A percentile compares a stretch with the other conserved stretches of the same genome.
These are phyloP conservation scores for Suhomyces prunicola DNA, from an alignment of 805 yeast genomes.

Conservation along the genomic window DNA sequence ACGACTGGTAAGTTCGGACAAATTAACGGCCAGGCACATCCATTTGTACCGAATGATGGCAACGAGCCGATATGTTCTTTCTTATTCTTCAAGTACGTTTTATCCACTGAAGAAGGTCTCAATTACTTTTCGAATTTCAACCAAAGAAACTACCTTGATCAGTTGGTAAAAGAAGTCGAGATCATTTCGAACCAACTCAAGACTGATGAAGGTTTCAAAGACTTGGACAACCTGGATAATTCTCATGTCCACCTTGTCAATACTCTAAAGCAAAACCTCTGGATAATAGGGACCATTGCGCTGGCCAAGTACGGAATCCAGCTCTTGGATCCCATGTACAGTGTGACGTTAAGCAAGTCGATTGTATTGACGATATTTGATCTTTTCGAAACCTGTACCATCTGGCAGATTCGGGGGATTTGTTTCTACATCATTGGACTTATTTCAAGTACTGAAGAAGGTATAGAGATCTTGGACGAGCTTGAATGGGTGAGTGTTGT, in stretches of 20 bases:
- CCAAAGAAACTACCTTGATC: constrained; percentile 45
- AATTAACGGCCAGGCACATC: not conserved
- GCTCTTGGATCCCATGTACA: constrained; percentile 32
- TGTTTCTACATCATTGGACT: constrained; percentile 78
- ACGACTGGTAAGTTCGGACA: not conserved
- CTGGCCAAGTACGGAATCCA: constrained; percentile 67
- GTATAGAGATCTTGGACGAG: constrained; percentile 82
- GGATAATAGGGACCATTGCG: constrained; percentile 87
- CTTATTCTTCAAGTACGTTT: constrained; percentile 78
- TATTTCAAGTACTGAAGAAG: constrained; percentile 68
- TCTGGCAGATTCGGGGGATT: constrained; percentile 66
- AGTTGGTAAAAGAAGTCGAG: constrained; percentile 22
- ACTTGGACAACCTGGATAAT: constrained; percentile 19
- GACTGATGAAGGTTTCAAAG: constrained; percentile 14
- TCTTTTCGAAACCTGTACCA: constrained; percentile 27
- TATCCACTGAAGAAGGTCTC: constrained; percentile 79
- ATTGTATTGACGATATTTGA: constrained; percentile 47
- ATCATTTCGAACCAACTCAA: constrained; percentile 13
- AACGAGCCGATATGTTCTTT: constrained; percentile 10
- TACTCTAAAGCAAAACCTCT: constrained; percentile 67
- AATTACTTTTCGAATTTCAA: constrained; percentile 43
- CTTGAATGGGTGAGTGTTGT: constrained; percentile 54
- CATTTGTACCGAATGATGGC: not conserved
- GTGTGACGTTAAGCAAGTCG: constrained; percentile 16
- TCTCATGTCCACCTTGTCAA: constrained; percentile 22